A percentile compares a stretch with the other conserved stretches of the same genome.
Evolutionary conservation across 2,329 filamentous ascomycete species (phyloP).

Genomic region (Pestalotiopsis sp.): DNA sequence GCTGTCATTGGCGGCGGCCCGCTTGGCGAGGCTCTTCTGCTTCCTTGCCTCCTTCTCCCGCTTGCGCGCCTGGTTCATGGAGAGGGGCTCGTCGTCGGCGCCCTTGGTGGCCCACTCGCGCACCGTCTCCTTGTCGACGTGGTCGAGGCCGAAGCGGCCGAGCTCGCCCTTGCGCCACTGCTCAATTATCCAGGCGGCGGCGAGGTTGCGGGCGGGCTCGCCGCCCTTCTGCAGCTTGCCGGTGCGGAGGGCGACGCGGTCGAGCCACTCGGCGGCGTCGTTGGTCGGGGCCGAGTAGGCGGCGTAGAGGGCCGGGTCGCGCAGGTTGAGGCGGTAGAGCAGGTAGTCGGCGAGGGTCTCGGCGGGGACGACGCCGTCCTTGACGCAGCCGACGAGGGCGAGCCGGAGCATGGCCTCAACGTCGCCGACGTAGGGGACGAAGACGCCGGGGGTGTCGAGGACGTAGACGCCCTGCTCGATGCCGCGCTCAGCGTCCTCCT

Average conservation of each 20-base stretch:
- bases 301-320: conserved; percentile 63
- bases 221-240: conserved; percentile 79
- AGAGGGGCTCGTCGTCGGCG: conserved; percentile 47
- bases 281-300: conserved; percentile 76
- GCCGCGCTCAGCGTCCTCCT: conserved; percentile 27
- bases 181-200: conserved; percentile 80
- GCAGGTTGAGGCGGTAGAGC: conserved; percentile 78
- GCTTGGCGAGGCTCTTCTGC: conserved; percentile 37
- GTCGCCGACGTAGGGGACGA: conserved; percentile 86
- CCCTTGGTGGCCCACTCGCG: conserved; percentile 20
- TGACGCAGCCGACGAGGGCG: conserved; percentile 87
- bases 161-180: conserved; percentile 79
- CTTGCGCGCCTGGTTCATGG: conserved; percentile 71
- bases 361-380: conserved; percentile 80
- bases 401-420: conserved; percentile 92
- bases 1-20: conserved; percentile 22
- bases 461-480: conserved; percentile 73
- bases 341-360: conserved; percentile 87
- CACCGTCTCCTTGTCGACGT: conserved; percentile 65
- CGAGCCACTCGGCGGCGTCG: conserved; percentile 74
- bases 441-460: conserved; percentile 92
- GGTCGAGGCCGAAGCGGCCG: conserved; percentile 79
- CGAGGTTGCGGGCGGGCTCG: conserved; percentile 67
- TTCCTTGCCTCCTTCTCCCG: conserved; percentile 61
- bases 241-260: conserved; percentile 70